phyloP scores from a whole-genome alignment of 2,329 filamentous ascomycete species.

The Moelleriella libera region DNA sequence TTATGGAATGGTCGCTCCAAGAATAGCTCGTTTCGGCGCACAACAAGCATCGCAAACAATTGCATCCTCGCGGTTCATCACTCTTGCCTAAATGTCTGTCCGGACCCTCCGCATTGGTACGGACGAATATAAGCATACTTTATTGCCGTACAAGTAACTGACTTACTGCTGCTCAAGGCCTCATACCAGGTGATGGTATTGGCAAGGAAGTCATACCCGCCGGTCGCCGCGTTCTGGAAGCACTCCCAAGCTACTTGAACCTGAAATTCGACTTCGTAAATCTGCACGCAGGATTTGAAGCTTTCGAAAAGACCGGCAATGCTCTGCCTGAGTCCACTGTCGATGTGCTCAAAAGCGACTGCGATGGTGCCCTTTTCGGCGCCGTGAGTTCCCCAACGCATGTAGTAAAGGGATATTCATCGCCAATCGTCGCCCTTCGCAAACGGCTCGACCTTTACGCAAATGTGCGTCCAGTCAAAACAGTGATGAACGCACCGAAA shows the following conservation, averaged over 20 bases:
- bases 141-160: not conserved
- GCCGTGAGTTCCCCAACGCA: slow-evolving; percentile 86
- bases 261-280: slow-evolving; percentile 91
- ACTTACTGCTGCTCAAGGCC: slow-evolving; percentile 42
- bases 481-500: slow-evolving; percentile 46
- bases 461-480: slow-evolving; percentile 94
- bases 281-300: slow-evolving; percentile 85
- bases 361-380: slow-evolving; percentile 91
- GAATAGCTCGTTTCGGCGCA: too few relatives aligned
- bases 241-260: slow-evolving; percentile 77
- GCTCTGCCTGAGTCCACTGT: slow-evolving; percentile 87
- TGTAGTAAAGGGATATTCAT: slow-evolving; percentile 88
- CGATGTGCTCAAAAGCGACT: slow-evolving; percentile 75
- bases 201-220: slow-evolving; percentile 96
- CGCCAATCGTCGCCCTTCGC: slow-evolving; percentile 89
- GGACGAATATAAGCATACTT: not conserved
- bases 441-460: slow-evolving; percentile 92
- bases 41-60: too few relatives aligned
- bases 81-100: slow-evolving; percentile 17
- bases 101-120: slow-evolving; percentile 28
- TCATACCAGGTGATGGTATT: slow-evolving; percentile 97
- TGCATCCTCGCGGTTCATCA: too few relatives aligned
- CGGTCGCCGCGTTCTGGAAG: slow-evolving; percentile 81
- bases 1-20: too few relatives aligned
- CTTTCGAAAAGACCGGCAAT: slow-evolving; percentile 77